Percentiles rank a stretch among this genome's conserved stretches.
These are phyloP conservation scores for Salvia splendens DNA, from an alignment of 257 asterid genomes.

Conservation along the genomic window DNA sequence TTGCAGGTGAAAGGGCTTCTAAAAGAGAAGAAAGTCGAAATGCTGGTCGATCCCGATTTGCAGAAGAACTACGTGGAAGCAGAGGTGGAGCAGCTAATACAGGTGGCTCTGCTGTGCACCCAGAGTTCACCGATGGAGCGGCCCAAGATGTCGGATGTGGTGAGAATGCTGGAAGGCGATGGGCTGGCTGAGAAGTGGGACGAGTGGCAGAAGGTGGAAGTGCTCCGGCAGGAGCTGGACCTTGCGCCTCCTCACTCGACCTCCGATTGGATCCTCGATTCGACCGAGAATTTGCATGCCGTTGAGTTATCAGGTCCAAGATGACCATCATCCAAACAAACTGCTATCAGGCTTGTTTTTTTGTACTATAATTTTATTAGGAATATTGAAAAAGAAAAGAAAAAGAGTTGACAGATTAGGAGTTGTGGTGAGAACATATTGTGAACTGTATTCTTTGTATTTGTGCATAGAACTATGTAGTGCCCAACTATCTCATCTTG, in stretches of 20 bases:
- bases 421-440: conserved; percentile 2
- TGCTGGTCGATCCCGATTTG: conserved; percentile 63
- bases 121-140: conserved; percentile 64
- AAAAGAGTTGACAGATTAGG: not conserved
- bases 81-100: conserved; percentile 67
- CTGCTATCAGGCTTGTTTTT: not conserved
- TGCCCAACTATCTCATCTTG: conserved; percentile 23
- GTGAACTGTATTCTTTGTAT: conserved; percentile 31
- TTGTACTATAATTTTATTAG: not conserved
- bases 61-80: conserved; percentile 48
- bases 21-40: conserved; percentile 58
- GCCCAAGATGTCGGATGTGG: conserved; percentile 71
- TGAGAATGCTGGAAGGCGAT: conserved; percentile 69
- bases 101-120: conserved; percentile 66
- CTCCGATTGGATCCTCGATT: conserved; percentile 61
- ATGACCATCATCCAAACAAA: conserved; percentile 18
- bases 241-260: conserved; percentile 49
- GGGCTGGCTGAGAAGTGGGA: conserved; percentile 76
- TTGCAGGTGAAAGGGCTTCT: conserved; percentile 63
- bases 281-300: conserved; percentile 55
- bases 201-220: conserved; percentile 62
- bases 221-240: conserved; percentile 52
- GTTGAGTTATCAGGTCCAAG: conserved; percentile 60
- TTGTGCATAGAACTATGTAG: conserved; percentile 35
- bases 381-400: not conserved